phyloP scores from a whole-genome alignment of 2,329 filamentous ascomycete species.

The Gaeumannomyces sp. region DNA sequence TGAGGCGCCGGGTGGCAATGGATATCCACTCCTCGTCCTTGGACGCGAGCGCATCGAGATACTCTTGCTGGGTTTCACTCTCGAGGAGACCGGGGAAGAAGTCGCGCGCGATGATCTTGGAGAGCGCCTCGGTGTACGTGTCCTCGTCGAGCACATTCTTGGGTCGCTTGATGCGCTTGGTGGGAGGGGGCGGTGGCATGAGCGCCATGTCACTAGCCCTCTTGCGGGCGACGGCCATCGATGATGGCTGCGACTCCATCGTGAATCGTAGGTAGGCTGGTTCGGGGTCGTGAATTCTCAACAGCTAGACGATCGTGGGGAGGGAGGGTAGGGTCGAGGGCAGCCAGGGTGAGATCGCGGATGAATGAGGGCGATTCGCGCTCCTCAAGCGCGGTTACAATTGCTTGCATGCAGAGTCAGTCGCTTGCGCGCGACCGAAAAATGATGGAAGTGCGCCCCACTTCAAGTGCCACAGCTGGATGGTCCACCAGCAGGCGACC shows the following conservation, averaged over 20 bases:
- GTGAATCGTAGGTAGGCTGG: neutral
- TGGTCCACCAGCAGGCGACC: neutral
- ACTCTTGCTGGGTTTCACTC: conserved; percentile 82
- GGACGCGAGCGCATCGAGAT: conserved; percentile 84
- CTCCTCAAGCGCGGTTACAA: neutral
- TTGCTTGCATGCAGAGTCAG: neutral
- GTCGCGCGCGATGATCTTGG: conserved; percentile 90
- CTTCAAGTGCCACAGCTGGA: neutral
- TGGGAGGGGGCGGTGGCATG: conserved; percentile 80
- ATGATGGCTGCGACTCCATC: conserved; percentile 34
- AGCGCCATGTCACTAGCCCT: conserved; percentile 59
- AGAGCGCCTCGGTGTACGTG: conserved; percentile 81
- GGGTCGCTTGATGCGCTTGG: conserved; percentile 88
- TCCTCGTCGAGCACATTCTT: conserved; percentile 88
- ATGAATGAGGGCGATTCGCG: neutral
- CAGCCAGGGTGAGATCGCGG: neutral
- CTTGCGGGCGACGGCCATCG: conserved; percentile 61
- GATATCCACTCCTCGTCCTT: conserved; percentile 81
- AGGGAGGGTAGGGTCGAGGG: neutral
- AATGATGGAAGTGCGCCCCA: neutral
- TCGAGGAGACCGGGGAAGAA: conserved; percentile 92
- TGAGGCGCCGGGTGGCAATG: conserved; percentile 65
- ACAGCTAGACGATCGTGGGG: no score
- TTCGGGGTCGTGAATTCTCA: neutral
- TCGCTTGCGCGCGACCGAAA: neutral